A percentile compares a stretch with the other conserved stretches of the same genome.
phyloP scores from a whole-genome alignment of 768 basidiomycete genomes.

The Pleurotus platypus region DNA sequence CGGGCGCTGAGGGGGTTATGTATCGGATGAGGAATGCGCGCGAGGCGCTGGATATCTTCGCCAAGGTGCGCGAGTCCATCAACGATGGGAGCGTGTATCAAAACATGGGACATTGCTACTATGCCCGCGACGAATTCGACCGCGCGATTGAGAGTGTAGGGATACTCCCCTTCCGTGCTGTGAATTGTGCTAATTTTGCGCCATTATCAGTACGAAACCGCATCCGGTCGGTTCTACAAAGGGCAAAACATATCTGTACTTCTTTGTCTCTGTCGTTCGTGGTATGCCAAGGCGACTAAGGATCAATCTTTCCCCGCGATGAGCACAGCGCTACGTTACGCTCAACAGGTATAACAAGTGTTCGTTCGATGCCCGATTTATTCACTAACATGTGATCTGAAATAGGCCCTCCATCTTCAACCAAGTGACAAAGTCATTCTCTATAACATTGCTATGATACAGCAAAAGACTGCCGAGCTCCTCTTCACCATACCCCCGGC shows the following conservation, averaged over 20 bases:
- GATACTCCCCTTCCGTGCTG: conserved; percentile 10
- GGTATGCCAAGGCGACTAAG: conserved; percentile 92
- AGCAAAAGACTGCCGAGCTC: conserved; percentile 94
- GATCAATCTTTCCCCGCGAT: conserved; percentile 82
- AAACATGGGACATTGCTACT: conserved; percentile 97
- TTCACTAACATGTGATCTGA: neutral
- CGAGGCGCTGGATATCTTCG: conserved; percentile 87
- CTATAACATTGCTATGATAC: conserved; percentile 98
- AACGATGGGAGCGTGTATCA: conserved; percentile 83
- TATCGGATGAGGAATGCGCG: conserved; percentile 70
- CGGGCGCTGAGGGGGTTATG: conserved; percentile 57
- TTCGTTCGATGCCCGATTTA: neutral
- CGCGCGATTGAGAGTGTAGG: conserved; percentile 92
- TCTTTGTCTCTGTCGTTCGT: conserved; percentile 85
- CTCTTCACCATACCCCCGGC: conserved; percentile 68
- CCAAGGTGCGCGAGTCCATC: conserved; percentile 85
- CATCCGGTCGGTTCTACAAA: conserved; percentile 72
- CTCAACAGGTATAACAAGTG: conserved; percentile 57
- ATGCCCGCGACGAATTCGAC: conserved; percentile 90
- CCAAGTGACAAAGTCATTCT: conserved; percentile 87
- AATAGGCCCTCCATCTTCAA: conserved; percentile 78
- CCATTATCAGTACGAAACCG: conserved; percentile 78
- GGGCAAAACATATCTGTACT: conserved; percentile 74
- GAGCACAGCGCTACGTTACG: conserved; percentile 80
- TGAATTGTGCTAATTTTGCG: neutral